Conservation (phyloP, 1,139 yeast genomes). For the Hyphopichia buzzinii region DNA sequence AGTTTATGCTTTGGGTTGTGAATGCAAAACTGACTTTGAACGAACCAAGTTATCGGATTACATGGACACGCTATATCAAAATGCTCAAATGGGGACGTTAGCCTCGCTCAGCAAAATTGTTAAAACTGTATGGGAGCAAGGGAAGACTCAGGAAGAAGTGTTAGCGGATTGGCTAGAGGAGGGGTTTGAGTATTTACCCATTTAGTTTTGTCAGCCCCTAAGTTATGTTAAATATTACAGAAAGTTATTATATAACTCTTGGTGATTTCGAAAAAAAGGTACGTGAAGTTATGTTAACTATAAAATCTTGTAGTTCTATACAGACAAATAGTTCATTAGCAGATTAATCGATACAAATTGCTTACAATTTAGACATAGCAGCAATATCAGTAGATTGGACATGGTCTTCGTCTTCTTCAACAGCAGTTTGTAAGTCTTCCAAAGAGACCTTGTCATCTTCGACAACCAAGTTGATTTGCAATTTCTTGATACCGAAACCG, state of each 20-base stretch:
- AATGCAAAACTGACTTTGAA: slow-evolving; percentile 31
- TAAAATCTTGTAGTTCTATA: too few relatives aligned
- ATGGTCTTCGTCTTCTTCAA: slow-evolving; percentile 98
- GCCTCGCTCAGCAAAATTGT: slow-evolving; percentile 37
- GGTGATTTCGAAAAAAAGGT: too few relatives aligned
- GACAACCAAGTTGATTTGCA: slow-evolving; percentile 96
- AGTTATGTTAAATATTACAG: neutral
- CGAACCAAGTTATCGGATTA: slow-evolving; percentile 23
- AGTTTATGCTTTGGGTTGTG: slow-evolving; percentile 46
- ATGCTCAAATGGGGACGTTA: slow-evolving; percentile 53
- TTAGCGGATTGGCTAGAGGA: slow-evolving; percentile 44
- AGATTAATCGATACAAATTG: too few relatives aligned
- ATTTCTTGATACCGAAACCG: slow-evolving; percentile 99
- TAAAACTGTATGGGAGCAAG: slow-evolving; percentile 41
- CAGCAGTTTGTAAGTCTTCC: slow-evolving; percentile 78
- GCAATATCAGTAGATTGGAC: slow-evolving; percentile 98
- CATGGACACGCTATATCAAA: slow-evolving; percentile 40
- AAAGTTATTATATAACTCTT: neutral
- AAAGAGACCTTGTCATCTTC: slow-evolving; percentile 95
- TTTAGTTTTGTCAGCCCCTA: too few relatives aligned
- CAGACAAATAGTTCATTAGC: too few relatives aligned
- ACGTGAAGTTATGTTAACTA: too few relatives aligned
- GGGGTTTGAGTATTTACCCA: slow-evolving; percentile 49
- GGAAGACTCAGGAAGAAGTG: slow-evolving; percentile 36
- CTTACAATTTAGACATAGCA: slow-evolving; percentile 96